Evolutionary conservation across 441 rosid species (phyloP), one percentile per base, ranked within the genome.

Genomic region (Arabidopsis lyrata): DNA sequence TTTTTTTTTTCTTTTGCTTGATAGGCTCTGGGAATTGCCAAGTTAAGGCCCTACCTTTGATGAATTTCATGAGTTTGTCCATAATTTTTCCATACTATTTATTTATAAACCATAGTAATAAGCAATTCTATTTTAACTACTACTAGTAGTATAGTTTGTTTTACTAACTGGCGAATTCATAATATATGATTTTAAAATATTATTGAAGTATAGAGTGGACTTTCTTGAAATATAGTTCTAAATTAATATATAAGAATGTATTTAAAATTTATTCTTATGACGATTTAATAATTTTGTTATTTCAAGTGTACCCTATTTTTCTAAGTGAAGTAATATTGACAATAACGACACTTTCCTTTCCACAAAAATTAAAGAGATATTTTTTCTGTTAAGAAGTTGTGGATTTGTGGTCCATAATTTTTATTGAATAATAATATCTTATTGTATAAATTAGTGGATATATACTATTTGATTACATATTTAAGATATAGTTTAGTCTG

Each of bases 21-120:
- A 41, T 53, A 60, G 63, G 64, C 68, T 61, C 68, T 61, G 63
- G 74, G 64, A 75, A 68, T 75, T 68, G 29, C 64, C 64, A 67
- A 59, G n/a, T 44, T 75, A 42, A 32, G 74, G 39, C 48, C 63
- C 69, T 35, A 53, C 65, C 70, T 62, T 68, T 69, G 79, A 75
- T 62, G 69, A 75, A 54, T 68, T 47, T 68, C 70, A 68, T 68
- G 70, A 36, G 34, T 38, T 66, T 74, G 66, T 57, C 72, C 24
- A 56, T 24, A 3, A 34, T 34, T 48, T 66, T 41, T 14, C 3
- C 44, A 15, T 27, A 61, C 8, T 8, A 34, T 66, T 49, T 67
- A 49, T 31, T 74, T 66, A 9, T 13, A 66, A 22, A 36, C 32
- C 34, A 7, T 39, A 56, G 5, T 36, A 47, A 31, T 9, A 56